These are phyloP conservation scores for Apophysomyces ossiformis DNA, from an alignment of 371 early-diverging fungal species.

Conservation along the genomic window DNA sequence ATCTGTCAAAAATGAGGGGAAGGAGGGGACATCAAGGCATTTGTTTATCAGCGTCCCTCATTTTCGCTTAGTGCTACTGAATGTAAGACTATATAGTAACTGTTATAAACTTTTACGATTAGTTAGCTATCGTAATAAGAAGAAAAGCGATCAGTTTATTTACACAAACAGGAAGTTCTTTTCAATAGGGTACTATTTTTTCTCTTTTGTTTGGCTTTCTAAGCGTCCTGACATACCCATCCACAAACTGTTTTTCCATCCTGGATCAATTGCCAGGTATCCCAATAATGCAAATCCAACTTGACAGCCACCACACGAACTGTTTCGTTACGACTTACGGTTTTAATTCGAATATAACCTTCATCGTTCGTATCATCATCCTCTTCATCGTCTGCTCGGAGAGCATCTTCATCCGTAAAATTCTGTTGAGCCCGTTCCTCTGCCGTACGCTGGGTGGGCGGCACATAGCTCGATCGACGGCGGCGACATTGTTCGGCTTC, in stretches of 20 bases:
- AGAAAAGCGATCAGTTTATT: no score
- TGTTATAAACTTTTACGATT: no score
- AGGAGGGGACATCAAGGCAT: no score
- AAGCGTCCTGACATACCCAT: conserved; percentile 57
- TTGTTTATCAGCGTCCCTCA: no score
- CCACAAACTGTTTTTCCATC: conserved; percentile 60
- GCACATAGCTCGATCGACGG: conserved; percentile 35
- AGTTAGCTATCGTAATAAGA: no score
- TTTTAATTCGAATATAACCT: conserved; percentile 73
- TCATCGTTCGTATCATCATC: conserved; percentile 57
- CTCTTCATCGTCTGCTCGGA: conserved; percentile 30
- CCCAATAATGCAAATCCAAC: conserved; percentile 77
- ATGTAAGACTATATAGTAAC: no score
- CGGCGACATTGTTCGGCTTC: conserved; percentile 23
- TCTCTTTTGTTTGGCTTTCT: conserved; percentile 12
- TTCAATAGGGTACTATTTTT: background rate
- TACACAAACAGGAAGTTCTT: background rate
- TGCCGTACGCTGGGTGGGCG: conserved; percentile 31
- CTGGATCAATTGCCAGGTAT: conserved; percentile 64
- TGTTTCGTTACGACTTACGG: conserved; percentile 60
- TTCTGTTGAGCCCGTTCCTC: conserved; percentile 21
- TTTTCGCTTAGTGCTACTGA: no score
- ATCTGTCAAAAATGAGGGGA: no score
- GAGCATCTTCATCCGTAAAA: conserved; percentile 24
- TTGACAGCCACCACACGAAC: conserved; percentile 71